These are phyloP conservation scores for Drosera spatulata DNA, from an alignment of 179 eudicot genomes.

Conservation along the genomic window DNA sequence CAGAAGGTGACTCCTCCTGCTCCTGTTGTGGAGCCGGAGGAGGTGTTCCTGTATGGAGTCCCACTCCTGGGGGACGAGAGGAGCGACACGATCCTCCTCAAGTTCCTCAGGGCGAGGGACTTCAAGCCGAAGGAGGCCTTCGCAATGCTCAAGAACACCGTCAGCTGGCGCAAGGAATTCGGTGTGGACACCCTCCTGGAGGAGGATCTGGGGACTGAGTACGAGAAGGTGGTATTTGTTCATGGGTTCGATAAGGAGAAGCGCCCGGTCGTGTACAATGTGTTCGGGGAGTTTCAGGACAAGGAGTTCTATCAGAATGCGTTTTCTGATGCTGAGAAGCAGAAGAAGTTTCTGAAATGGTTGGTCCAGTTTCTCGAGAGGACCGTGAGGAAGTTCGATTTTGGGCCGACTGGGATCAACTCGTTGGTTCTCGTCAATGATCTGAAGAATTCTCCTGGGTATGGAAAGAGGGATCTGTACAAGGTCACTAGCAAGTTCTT, in stretches of 20 bases:
- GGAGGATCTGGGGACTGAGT: slow-evolving; percentile 31
- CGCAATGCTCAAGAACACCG: slow-evolving; percentile 25
- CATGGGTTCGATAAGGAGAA: slow-evolving; percentile 54
- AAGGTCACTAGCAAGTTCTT: slow-evolving; percentile 22
- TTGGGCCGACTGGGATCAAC: slow-evolving; percentile 44
- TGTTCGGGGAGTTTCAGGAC: slow-evolving; percentile 55
- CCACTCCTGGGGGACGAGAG: slow-evolving; percentile 27
- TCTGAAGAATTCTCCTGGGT: slow-evolving; percentile 62
- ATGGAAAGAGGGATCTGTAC: slow-evolving; percentile 39
- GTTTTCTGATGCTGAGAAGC: slow-evolving; percentile 58
- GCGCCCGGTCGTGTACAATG: slow-evolving; percentile 59
- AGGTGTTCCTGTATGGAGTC: slow-evolving; percentile 35
- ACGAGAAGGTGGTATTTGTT: slow-evolving; percentile 47
- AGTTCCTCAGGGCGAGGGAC: slow-evolving; percentile 32
- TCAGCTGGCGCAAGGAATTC: slow-evolving; percentile 32
- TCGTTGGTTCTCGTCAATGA: slow-evolving; percentile 59
- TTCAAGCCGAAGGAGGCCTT: slow-evolving; percentile 30
- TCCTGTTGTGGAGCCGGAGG: background rate
- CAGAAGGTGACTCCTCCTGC: slow-evolving; percentile 8
- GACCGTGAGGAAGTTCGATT: slow-evolving; percentile 64
- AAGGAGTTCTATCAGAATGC: slow-evolving; percentile 53
- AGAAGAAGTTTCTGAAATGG: slow-evolving; percentile 49
- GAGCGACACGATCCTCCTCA: slow-evolving; percentile 27
- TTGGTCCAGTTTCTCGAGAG: slow-evolving; percentile 64
- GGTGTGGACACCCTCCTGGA: slow-evolving; percentile 17